A percentile compares a stretch with the other conserved stretches of the same genome.
Conservation (phyloP, 768 basidiomycete genomes). For the Holtermannia corniformis region DNA sequence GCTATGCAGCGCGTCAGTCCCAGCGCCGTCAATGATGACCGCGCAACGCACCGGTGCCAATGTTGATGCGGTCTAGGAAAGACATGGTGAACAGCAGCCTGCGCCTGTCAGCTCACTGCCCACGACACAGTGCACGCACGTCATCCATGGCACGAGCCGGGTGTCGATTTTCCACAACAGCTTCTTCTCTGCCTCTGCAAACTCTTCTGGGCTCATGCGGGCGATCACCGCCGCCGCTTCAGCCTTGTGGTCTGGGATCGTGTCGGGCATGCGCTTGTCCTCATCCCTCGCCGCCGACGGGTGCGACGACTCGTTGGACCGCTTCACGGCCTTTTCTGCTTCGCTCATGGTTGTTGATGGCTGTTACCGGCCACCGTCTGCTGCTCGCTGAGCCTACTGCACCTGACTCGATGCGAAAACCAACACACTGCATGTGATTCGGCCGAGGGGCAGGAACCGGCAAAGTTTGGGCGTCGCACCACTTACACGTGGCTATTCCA, state of each 20-base stretch:
- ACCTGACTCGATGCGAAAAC: too few species aligned
- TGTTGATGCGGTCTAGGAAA: slow-evolving; percentile 39
- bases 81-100: slow-evolving; percentile 38
- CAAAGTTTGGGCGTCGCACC: too few species aligned
- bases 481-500: too few species aligned
- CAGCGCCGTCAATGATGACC: slow-evolving; percentile 9
- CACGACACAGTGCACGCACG: slow-evolving; percentile 16
- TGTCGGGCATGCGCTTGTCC: neutral
- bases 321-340: neutral
- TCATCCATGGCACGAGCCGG: slow-evolving; percentile 39
- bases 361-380: too few species aligned
- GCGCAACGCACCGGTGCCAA: slow-evolving; percentile 34
- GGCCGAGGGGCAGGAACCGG: too few species aligned
- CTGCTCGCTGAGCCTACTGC: too few species aligned
- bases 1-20: neutral
- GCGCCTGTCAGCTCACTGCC: neutral
- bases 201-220: slow-evolving; percentile 29
- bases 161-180: slow-evolving; percentile 32
- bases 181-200: slow-evolving; percentile 22
- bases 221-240: slow-evolving; percentile 19
- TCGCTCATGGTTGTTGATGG: neutral
- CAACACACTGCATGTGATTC: too few species aligned
- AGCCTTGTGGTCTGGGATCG: neutral
- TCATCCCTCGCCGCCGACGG: neutral
- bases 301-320: neutral